A percentile compares a stretch with the other conserved stretches of the same genome.
These are phyloP conservation scores for Diaporthe nobilis DNA, from an alignment of 2,329 filamentous ascomycete species.

Conservation along the genomic window DNA sequence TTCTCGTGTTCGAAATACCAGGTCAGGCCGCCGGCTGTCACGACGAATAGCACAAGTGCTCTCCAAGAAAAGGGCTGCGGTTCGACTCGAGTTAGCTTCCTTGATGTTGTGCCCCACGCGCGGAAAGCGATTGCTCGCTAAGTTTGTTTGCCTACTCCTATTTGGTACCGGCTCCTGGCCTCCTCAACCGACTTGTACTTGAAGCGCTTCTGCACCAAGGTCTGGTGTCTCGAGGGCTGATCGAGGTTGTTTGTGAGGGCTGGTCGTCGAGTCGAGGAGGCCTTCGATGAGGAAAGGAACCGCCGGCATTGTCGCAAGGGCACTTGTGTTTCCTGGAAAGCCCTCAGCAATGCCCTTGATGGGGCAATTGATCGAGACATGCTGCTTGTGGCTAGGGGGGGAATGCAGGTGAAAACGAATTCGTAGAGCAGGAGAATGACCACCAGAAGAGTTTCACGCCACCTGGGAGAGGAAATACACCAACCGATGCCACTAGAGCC, in stretches of 20 bases:
- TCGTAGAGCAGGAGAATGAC: not conserved
- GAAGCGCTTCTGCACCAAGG: constrained; percentile 54
- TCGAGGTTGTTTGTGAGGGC: constrained; percentile 42
- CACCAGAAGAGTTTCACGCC: constrained; percentile 22
- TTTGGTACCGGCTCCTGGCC: constrained; percentile 70
- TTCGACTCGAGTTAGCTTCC: constrained; percentile 38
- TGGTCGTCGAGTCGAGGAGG: constrained; percentile 43
- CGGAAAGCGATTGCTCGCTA: not conserved
- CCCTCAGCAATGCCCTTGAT: constrained; percentile 54
- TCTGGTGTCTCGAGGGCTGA: constrained; percentile 44
- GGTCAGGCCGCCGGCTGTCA: constrained; percentile 81
- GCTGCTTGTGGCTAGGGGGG: constrained; percentile 17
- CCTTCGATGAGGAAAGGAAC: constrained; percentile 56
- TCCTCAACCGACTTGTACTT: constrained; percentile 70
- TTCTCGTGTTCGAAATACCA: constrained; percentile 97
- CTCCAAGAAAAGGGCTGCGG: constrained; percentile 91
- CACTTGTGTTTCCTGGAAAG: constrained; percentile 48
- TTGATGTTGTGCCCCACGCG: not conserved
- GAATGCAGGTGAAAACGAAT: not conserved
- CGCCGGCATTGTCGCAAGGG: constrained; percentile 57
- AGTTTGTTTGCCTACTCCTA: constrained; percentile 60
- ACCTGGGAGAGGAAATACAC: not conserved
- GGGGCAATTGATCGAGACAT: constrained; percentile 58
- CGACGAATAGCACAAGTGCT: constrained; percentile 87
- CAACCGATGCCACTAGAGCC: not conserved